phyloP scores from a whole-genome alignment of 2,329 filamentous ascomycete species.

The Penicillium sp. region DNA sequence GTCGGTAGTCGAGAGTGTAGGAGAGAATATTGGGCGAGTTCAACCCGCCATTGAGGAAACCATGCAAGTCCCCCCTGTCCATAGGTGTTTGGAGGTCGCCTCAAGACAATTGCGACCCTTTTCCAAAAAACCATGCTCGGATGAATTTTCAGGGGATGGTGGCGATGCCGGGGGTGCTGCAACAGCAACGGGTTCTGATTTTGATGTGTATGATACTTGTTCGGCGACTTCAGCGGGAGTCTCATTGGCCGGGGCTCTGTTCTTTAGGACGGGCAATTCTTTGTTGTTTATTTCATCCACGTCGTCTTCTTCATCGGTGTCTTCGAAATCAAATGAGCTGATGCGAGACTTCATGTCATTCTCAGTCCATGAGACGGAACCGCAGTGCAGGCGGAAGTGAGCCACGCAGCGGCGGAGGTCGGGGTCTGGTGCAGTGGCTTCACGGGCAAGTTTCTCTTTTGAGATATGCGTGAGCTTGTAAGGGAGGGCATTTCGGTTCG shows the following conservation, averaged over 20 bases:
- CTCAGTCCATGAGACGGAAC: conserved; percentile 35
- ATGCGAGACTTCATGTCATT: conserved; percentile 37
- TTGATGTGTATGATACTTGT: background rate
- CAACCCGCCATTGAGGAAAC: conserved; percentile 7
- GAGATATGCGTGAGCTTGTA: conserved; percentile 38
- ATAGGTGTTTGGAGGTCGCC: conserved; percentile 28
- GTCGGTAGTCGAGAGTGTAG: background rate
- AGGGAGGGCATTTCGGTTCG: conserved; percentile 34
- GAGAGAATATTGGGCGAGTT: background rate
- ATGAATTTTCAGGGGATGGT: conserved; percentile 3
- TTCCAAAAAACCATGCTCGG: conserved; percentile 23
- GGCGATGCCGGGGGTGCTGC: background rate
- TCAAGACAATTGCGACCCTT: conserved; percentile 31
- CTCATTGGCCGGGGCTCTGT: conserved; percentile 1
- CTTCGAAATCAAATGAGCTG: conserved; percentile 37
- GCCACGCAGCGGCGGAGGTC: conserved; percentile 36
- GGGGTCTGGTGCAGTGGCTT: conserved; percentile 36
- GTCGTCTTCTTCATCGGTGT: conserved; percentile 32
- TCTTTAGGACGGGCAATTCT: conserved; percentile 4
- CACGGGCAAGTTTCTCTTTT: conserved; percentile 36
- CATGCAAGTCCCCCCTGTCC: conserved; percentile 21
- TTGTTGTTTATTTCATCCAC: conserved; percentile 16
- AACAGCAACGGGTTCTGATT: conserved; percentile 1
- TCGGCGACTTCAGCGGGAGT: conserved; percentile 11
- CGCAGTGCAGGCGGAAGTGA: conserved; percentile 35